Evolutionary conservation across 2,329 filamentous ascomycete genomes (phyloP).

Genomic region (Stenocarpella maydis): DNA sequence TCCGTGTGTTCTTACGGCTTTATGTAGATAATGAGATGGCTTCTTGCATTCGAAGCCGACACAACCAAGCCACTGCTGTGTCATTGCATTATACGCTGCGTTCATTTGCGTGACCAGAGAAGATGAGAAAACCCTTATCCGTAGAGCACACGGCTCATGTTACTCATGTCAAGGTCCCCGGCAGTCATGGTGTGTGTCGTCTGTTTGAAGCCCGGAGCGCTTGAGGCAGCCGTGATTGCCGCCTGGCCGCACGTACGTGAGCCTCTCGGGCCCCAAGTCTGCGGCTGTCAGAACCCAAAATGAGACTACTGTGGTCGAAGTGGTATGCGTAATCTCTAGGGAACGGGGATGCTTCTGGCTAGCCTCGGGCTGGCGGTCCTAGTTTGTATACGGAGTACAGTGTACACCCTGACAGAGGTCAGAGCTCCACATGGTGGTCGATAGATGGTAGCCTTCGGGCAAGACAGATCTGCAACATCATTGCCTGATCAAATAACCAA

Average conservation of each 20-base stretch:
- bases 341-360: background rate
- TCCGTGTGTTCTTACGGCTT: conserved; percentile 9
- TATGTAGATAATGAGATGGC: conserved; percentile 11
- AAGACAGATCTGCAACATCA: no score
- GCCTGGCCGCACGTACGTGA: background rate
- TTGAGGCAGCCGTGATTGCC: background rate
- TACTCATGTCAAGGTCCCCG: background rate
- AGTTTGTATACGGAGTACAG: no score
- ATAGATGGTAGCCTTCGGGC: no score
- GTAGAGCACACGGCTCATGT: no score
- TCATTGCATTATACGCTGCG: background rate
- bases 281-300: conserved; percentile 9
- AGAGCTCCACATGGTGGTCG: background rate
- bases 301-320: background rate
- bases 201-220: background rate
- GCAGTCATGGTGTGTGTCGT: background rate
- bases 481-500: no score
- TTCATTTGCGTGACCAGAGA: background rate
- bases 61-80: background rate
- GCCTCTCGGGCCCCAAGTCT: background rate
- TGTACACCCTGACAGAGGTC: background rate
- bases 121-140: background rate
- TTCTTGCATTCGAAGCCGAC: background rate
- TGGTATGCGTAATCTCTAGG: background rate
- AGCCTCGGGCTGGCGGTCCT: background rate